Percentiles rank a stretch among this genome's conserved stretches.
phyloP scores from a whole-genome alignment of 441 rosid species.

The Biscutella auriculata region DNA sequence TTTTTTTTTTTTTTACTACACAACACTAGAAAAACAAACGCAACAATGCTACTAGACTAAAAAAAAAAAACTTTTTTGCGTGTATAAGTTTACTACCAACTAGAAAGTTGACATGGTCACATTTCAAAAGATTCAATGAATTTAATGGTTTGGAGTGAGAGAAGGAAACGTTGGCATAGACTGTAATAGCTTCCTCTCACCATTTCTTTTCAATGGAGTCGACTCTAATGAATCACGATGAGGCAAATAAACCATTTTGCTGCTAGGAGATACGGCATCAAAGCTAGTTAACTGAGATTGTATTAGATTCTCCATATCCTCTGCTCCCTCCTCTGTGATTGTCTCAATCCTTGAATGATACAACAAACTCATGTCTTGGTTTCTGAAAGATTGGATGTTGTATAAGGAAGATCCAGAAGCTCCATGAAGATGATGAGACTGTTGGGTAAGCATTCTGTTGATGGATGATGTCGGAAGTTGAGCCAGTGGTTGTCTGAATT shows the following conservation, averaged over 20 bases:
- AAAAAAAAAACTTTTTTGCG: no score
- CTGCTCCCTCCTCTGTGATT: conserved; percentile 34
- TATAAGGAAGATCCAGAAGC: conserved; percentile 35
- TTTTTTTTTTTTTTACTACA: no score
- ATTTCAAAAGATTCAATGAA: conserved; percentile 12
- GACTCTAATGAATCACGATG: conserved; percentile 38
- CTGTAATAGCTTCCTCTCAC: conserved; percentile 60
- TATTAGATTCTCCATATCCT: conserved; percentile 35
- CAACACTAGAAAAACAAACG: no score
- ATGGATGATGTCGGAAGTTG: conserved; percentile 44
- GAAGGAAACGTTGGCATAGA: conserved; percentile 89
- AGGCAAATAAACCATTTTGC: conserved; percentile 78
- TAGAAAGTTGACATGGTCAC: conserved; percentile 66
- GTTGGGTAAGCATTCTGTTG: conserved; percentile 32
- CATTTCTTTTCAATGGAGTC: conserved; percentile 40
- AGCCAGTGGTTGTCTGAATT: conserved; percentile 44
- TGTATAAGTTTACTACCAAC: conserved; percentile 16
- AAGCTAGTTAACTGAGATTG: conserved; percentile 10
- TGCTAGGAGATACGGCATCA: conserved; percentile 66
- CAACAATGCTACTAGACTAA: no score
- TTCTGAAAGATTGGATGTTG: conserved; percentile 29
- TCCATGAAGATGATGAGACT: conserved; percentile 31
- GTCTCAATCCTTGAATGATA: conserved; percentile 24
- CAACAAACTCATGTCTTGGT: neutral
- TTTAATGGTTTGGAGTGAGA: conserved; percentile 5